Conservation (phyloP, 176 grass and related monocot species). For the Juncus effusus region DNA sequence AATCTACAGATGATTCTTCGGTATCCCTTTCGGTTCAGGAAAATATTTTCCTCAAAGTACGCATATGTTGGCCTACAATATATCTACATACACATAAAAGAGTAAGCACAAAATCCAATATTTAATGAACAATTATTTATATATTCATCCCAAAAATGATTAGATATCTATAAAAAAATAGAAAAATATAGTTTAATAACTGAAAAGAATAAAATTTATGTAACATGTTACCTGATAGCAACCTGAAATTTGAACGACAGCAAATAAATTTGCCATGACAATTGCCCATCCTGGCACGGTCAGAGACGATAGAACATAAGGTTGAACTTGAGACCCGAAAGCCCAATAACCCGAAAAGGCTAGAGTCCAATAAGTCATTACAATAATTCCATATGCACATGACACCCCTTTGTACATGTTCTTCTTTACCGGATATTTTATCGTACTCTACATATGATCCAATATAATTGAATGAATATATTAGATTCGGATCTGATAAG, state of each 20-base stretch:
- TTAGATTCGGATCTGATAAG: background rate
- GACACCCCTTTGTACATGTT: constrained; percentile 77
- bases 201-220: background rate
- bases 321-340: constrained; percentile 62
- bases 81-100: constrained; percentile 36
- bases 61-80: constrained; percentile 73
- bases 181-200: background rate
- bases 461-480: background rate
- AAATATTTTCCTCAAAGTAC: constrained; percentile 34
- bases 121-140: background rate
- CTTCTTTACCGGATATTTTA: constrained; percentile 45
- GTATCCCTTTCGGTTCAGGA: constrained; percentile 6
- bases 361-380: constrained; percentile 65
- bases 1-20: constrained; percentile 36
- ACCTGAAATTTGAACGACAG: constrained; percentile 74
- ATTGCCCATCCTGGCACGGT: constrained; percentile 56
- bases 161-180: background rate
- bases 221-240: constrained; percentile 64
- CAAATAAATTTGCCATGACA: constrained; percentile 84
- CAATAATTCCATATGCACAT: constrained; percentile 45
- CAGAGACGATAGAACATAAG: constrained; percentile 70
- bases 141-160: background rate
- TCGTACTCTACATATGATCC: constrained; percentile 39
- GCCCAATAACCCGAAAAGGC: constrained; percentile 75
- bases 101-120: constrained; percentile 2